These are phyloP conservation scores for Kodamaea leandrae DNA, from an alignment of 805 yeast genomes.

Conservation along the genomic window DNA sequence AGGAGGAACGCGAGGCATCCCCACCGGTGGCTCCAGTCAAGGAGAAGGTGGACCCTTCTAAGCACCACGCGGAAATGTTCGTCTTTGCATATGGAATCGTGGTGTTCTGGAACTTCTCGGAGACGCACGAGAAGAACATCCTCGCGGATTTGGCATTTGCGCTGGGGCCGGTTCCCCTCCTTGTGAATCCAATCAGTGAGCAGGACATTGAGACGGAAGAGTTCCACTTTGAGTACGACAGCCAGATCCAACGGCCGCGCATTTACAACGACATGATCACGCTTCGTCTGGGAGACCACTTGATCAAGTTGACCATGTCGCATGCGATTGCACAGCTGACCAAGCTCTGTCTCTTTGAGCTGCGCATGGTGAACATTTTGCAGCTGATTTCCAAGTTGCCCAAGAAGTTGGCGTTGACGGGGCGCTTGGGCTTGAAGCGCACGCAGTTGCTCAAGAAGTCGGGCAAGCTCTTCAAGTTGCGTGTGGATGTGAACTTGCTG, in stretches of 20 bases:
- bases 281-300: conserved; percentile 83
- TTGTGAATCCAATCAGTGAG: conserved; percentile 74
- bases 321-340: conserved; percentile 98
- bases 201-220: conserved; percentile 93
- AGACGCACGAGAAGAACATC: conserved; percentile 86
- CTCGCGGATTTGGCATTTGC: conserved; percentile 89
- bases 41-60: conserved; percentile 39
- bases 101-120: conserved; percentile 97
- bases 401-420: conserved; percentile 84
- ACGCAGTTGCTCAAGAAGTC: conserved; percentile 84
- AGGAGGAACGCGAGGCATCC: conserved; percentile 13
- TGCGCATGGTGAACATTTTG: conserved; percentile 80
- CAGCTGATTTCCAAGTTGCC: conserved; percentile 88
- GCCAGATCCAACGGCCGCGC: conserved; percentile 59
- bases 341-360: conserved; percentile 85
- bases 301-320: conserved; percentile 87
- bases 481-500: conserved; percentile 91
- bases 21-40: conserved; percentile 6
- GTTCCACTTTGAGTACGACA: conserved; percentile 71
- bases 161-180: conserved; percentile 44
- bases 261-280: conserved; percentile 95
- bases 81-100: conserved; percentile 90
- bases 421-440: conserved; percentile 78
- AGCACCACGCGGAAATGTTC: conserved; percentile 81
- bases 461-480: conserved; percentile 81